phyloP scores from a whole-genome alignment of 139 green algal species.

The Chlamydomonas sp. region DNA sequence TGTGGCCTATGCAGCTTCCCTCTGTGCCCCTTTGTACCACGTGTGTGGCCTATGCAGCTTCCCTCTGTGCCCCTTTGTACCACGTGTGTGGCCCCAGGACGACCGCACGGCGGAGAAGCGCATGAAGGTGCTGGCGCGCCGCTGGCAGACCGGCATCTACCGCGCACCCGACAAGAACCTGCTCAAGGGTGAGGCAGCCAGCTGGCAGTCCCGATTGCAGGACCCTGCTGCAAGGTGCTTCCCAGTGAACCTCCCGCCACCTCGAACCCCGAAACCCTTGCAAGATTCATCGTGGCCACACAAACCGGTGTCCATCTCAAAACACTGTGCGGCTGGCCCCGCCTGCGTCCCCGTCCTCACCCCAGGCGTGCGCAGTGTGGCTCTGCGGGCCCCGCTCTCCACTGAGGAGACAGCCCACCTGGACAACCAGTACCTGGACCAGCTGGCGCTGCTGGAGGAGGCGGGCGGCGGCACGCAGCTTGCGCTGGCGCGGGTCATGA shows the following conservation, averaged over 20 bases:
- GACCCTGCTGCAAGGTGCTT: too few species aligned
- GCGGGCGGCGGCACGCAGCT: slow-evolving; percentile 35
- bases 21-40: too few species aligned
- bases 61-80: not conserved
- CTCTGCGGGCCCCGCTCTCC: slow-evolving; percentile 42
- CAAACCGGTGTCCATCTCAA: not conserved
- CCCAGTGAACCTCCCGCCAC: too few species aligned
- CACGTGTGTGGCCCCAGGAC: not conserved
- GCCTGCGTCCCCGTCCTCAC: too few species aligned
- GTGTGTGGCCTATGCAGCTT: too few species aligned
- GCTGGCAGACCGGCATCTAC: slow-evolving; percentile 59
- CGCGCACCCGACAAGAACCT: slow-evolving; percentile 43
- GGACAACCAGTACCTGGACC: slow-evolving; percentile 51
- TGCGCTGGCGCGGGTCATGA: slow-evolving; percentile 40
- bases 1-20: too few species aligned
- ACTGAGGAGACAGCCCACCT: slow-evolving; percentile 44
- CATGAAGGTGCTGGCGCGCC: slow-evolving; percentile 51
- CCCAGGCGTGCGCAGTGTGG: slow-evolving; percentile 40
- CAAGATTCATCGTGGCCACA: not conserved
- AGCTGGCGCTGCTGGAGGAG: slow-evolving; percentile 47
- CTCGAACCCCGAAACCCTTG: too few species aligned
- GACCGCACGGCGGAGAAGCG: slow-evolving; percentile 50
- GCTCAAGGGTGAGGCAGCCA: slow-evolving; percentile 35
- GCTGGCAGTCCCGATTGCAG: not conserved
- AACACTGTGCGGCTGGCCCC: too few species aligned